These are phyloP conservation scores for Clarireedia paspali DNA, from an alignment of 2,329 filamentous ascomycete genomes.

Conservation along the genomic window DNA sequence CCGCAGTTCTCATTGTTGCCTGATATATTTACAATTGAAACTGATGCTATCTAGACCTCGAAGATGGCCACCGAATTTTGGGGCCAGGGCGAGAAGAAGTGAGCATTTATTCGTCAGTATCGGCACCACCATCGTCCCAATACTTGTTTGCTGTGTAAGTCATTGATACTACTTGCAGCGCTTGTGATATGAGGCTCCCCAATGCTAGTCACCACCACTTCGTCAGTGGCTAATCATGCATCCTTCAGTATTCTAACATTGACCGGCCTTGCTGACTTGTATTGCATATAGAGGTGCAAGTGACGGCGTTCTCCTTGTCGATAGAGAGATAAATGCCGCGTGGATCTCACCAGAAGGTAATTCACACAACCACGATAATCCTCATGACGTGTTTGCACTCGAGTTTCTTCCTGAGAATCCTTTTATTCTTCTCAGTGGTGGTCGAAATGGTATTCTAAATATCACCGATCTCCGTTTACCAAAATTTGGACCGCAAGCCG, in stretches of 20 bases:
- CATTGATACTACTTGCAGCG: too few relatives aligned
- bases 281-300: slow-evolving; percentile 1
- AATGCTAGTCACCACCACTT: too few relatives aligned
- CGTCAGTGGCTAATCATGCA: too few relatives aligned
- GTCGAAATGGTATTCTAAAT: slow-evolving; percentile 34
- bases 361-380: slow-evolving; percentile 3
- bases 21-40: background rate
- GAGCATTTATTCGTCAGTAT: background rate
- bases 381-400: slow-evolving; percentile 39
- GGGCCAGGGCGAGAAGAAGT: slow-evolving; percentile 1
- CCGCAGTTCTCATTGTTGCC: too few relatives aligned
- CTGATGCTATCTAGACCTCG: background rate
- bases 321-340: background rate
- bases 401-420: slow-evolving; percentile 39
- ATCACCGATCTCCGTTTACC: slow-evolving; percentile 29
- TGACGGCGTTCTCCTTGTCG: slow-evolving; percentile 1
- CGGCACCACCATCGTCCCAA: background rate
- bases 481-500: slow-evolving; percentile 13
- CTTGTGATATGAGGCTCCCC: too few relatives aligned
- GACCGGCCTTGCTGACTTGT: background rate
- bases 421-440: slow-evolving; percentile 43
- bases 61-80: background rate
- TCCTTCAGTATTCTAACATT: background rate
- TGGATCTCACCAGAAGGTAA: background rate
- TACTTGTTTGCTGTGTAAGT: slow-evolving; percentile 3